Conservation (phyloP, 2,329 filamentous ascomycete genomes). For the Aspergillus udagawae region DNA sequence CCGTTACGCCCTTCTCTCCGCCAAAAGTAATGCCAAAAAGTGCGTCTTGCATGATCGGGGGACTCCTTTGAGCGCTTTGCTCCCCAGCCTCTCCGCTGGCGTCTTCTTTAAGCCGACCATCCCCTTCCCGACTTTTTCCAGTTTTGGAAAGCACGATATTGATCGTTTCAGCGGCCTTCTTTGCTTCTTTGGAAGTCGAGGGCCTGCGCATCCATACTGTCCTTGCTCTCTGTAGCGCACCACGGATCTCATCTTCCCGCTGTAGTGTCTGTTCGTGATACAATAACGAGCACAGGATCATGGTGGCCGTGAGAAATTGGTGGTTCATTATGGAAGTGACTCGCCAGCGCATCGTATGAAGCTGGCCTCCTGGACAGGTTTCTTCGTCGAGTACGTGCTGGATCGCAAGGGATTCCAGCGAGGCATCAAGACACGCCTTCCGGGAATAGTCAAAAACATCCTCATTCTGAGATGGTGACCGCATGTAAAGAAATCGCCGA, state of each 20-base stretch:
- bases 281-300: constrained; percentile 48
- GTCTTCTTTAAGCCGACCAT: too few species aligned
- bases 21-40: too few species aligned
- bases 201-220: constrained; percentile 17
- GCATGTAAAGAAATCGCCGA: constrained; percentile 9
- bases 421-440: constrained; percentile 44
- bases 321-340: constrained; percentile 54
- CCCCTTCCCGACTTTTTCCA: too few species aligned
- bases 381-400: constrained; percentile 49
- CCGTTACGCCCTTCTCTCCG: too few species aligned
- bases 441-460: constrained; percentile 37
- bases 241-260: constrained; percentile 12
- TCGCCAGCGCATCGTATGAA: constrained; percentile 54
- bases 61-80: too few species aligned
- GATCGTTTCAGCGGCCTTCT: constrained; percentile 10
- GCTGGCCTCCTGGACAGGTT: constrained; percentile 49
- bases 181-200: constrained; percentile 14
- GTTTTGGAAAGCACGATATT: not conserved
- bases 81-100: too few species aligned
- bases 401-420: constrained; percentile 44
- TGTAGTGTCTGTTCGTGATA: constrained; percentile 5
- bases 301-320: constrained; percentile 57
- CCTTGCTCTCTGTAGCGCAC: constrained; percentile 8
- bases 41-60: too few species aligned
- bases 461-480: constrained; percentile 3